phyloP scores from a whole-genome alignment of 2,329 filamentous ascomycete species.

The Penicillium crustosum region DNA sequence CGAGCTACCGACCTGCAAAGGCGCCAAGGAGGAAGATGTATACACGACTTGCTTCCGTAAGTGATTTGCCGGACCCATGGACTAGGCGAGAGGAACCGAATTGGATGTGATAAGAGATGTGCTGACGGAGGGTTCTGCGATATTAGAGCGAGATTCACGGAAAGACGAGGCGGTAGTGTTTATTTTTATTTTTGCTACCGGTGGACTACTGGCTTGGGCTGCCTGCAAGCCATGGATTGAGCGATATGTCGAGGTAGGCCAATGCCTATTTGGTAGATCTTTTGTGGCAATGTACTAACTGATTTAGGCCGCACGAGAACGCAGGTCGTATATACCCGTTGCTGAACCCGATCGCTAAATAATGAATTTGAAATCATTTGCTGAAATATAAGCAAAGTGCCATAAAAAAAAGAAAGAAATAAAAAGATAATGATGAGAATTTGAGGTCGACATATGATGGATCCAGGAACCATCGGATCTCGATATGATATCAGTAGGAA shows the following conservation, averaged over 20 bases:
- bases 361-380: neutral
- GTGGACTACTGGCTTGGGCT: conserved; percentile 61
- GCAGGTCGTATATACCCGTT: conserved; percentile 54
- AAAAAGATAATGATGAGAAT: neutral
- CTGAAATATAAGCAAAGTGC: neutral
- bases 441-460: neutral
- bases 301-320: conserved; percentile 47
- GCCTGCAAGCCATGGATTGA: conserved; percentile 59
- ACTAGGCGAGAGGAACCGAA: neutral
- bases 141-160: conserved; percentile 61
- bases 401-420: no score
- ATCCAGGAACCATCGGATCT: neutral
- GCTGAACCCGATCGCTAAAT: conserved; percentile 29
- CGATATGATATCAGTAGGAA: no score
- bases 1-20: conserved; percentile 61
- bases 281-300: conserved; percentile 5
- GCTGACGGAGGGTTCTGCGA: neutral
- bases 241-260: conserved; percentile 54
- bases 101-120: neutral
- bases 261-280: neutral
- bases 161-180: conserved; percentile 67
- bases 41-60: conserved; percentile 66
- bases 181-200: conserved; percentile 64
- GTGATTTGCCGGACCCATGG: conserved; percentile 1
- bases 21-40: conserved; percentile 62